A percentile compares a stretch with the other conserved stretches of the same genome.
Conservation (phyloP, 192 early-diverging fungal species). For the Backusella parvicylindrica region DNA sequence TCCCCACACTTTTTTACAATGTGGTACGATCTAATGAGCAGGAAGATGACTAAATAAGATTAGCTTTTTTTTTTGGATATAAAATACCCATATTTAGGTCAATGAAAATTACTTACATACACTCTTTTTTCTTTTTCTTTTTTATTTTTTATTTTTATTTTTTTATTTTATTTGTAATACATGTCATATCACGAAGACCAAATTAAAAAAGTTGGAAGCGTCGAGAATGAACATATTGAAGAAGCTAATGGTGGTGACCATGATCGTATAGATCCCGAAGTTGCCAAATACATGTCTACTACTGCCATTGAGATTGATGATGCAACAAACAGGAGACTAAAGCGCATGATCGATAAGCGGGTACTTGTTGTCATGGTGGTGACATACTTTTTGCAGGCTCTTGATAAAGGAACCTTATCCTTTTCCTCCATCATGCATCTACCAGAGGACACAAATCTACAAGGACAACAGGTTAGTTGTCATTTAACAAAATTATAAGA, state of each 20-base stretch:
- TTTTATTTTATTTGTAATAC: not conserved
- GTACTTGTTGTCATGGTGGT: conserved; percentile 8
- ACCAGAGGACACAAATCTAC: not conserved
- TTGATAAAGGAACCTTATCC: conserved; percentile 16
- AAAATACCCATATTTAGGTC: not conserved
- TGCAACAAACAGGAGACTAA: conserved; percentile 13
- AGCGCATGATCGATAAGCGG: conserved; percentile 9
- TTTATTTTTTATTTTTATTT: not conserved
- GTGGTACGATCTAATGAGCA: not conserved
- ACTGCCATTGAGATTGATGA: conserved; percentile 11
- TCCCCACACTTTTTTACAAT: not conserved
- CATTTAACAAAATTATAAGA: not conserved
- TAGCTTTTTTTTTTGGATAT: not conserved
- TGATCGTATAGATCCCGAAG: conserved; percentile 19
- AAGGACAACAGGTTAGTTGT: conserved; percentile 16
- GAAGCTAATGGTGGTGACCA: conserved; percentile 7
- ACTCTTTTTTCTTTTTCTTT: not conserved
- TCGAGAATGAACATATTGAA: not conserved
- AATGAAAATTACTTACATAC: no score
- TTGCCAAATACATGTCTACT: conserved; percentile 13
- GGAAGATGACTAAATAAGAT: not conserved
- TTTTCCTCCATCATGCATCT: conserved; percentile 21
- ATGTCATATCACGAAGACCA: not conserved
- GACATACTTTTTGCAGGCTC: conserved; percentile 20
- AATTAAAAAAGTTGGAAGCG: not conserved